Percentiles rank a stretch among this genome's conserved stretches.
phyloP scores from a whole-genome alignment of 768 basidiomycete genomes.

The Russula sp. region DNA sequence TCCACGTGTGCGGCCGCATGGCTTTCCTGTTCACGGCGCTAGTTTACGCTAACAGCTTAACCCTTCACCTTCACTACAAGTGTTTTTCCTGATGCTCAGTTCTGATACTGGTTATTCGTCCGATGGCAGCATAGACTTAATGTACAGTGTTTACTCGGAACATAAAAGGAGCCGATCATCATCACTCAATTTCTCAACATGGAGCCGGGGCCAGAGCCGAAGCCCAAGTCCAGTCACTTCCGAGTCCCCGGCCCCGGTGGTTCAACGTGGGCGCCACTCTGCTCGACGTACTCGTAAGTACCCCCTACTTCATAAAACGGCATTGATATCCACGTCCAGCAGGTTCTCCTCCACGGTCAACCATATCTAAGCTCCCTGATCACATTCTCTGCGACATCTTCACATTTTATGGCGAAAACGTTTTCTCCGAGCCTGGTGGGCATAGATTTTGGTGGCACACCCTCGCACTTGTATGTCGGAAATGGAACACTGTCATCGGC shows the following conservation, averaged over 20 bases:
- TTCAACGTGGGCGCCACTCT: background rate
- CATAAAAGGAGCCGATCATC: background rate
- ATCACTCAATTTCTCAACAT: background rate
- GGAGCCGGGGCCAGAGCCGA: no score
- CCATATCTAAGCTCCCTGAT: background rate
- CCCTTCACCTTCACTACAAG: background rate
- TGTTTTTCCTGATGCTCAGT: background rate
- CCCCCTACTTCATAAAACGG: background rate
- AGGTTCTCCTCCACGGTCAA: background rate
- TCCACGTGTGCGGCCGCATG: no score
- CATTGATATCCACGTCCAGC: background rate
- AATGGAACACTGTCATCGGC: background rate
- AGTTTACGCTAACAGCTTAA: no score
- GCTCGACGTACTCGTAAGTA: background rate
- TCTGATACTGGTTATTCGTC: background rate
- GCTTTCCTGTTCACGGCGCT: no score
- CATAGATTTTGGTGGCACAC: constrained; percentile 2
- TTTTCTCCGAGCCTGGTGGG: background rate
- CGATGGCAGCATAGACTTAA: background rate
- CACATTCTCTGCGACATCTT: background rate
- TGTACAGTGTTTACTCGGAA: background rate
- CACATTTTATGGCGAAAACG: background rate
- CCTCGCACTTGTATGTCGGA: constrained; percentile 1
- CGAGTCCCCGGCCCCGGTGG: no score
- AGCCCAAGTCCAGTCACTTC: no score